A percentile compares a stretch with the other conserved stretches of the same genome.
Evolutionary conservation across 2,329 filamentous ascomycete species (phyloP).

Genomic region (Clonostachys chloroleuca): DNA sequence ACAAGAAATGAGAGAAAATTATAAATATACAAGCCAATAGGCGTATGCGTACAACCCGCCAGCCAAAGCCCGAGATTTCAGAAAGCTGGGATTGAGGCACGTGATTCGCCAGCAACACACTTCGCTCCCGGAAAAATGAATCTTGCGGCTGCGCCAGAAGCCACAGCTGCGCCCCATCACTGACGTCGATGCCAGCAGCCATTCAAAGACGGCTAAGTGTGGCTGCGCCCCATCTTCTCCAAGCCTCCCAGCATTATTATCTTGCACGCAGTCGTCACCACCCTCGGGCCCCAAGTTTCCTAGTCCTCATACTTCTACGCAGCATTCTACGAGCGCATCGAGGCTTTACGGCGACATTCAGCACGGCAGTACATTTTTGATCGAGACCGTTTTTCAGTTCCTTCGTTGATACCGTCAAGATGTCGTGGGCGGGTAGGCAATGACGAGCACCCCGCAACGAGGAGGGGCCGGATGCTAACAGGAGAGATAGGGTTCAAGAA

Average conservation of each 20-base stretch:
- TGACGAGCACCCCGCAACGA: slow-evolving; percentile 15
- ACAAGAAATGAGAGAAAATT: no score
- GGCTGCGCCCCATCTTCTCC: slow-evolving; percentile 17
- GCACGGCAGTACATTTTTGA: no score
- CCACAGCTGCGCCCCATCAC: slow-evolving; percentile 9
- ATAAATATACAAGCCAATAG: no score
- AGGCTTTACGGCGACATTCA: no score
- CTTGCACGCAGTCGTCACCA: no score
- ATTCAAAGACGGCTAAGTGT: slow-evolving; percentile 16
- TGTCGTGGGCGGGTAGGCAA: slow-evolving; percentile 67
- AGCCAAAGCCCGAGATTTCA: no score
- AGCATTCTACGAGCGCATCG: no score
- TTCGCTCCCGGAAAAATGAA: slow-evolving; percentile 4
- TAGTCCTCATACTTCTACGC: no score
- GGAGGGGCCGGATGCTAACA: slow-evolving; percentile 19
- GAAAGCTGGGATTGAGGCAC: no score
- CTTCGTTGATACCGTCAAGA: slow-evolving; percentile 21
- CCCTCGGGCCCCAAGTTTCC: not conserved
- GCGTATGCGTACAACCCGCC: no score
- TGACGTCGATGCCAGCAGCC: slow-evolving; percentile 11
- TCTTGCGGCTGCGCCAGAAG: slow-evolving; percentile 2
- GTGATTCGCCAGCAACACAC: not conserved
- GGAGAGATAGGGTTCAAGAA: slow-evolving; percentile 55
- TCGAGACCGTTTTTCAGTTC: no score
- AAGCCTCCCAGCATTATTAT: not conserved